Base-by-base conservation (phyloP, 2,329 filamentous ascomycete genomes). In the Helotiales sp. region DNA sequence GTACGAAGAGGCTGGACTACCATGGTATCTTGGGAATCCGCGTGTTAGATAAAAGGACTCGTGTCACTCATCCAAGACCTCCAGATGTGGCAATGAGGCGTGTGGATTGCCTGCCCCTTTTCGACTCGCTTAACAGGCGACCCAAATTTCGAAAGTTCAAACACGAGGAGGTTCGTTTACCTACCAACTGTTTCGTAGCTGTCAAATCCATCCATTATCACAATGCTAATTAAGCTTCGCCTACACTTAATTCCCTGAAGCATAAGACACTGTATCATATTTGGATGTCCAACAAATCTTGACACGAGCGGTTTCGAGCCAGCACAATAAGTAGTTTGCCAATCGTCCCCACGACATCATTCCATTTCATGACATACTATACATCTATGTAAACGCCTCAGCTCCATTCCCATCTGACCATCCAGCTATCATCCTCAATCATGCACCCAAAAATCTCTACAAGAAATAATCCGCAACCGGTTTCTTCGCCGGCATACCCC, bases 401-500 rank as follows among this genome's bases (percentile, higher is more conserved):
- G 40, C 40, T 19, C 40, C 19, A n/a, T n/a, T n/a, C n/a, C n/a
- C n/a, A 25, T 44, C 34, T 38, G 15, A 13, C 22, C 40, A 15
- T 25, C 40, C 27, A 2, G 22, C 22, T 24, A 44, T 24, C 38
- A 6, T 10, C 17, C 22, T 19, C 40, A 12, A 25, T 44, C 40
- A 44, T 25, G n/a, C n/a, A n/a, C n/a, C 40, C 15, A 44, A 44
- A 25, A 3, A 44, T 44, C 24, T 15, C 40, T 44, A 44, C 40
- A 44, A 44, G 74, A 99, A 99, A 78, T 98, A 99, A 76, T 98
- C 93, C 13, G 92, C 92, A 53, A 96, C 91, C 2, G 95, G 95
- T 75, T 98, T 98, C 83, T 99, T 99, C 2, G 95, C 95, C 58
- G 95, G 95, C 95, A 99, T 99, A 4, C 95, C 95, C 67, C 95